Evolutionary conservation across 164 flowering plant genomes (phyloP).

Genomic region (Vitis amurensis): DNA sequence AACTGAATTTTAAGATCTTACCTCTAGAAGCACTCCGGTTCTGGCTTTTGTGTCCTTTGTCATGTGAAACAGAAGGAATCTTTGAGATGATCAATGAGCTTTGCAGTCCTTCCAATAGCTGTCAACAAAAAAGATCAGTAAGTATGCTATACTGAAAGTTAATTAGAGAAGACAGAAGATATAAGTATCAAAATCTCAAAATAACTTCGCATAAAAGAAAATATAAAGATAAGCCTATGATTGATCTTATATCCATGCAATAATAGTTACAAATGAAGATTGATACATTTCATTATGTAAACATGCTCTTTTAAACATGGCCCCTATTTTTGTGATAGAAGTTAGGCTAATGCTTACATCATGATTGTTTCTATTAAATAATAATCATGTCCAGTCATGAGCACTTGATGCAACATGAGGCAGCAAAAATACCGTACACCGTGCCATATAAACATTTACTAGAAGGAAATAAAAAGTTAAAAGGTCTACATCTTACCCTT

Average conservation of each 20-base stretch:
- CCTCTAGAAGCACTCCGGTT: constrained; percentile 36
- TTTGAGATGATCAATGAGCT: constrained; percentile 60
- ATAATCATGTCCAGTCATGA: neutral
- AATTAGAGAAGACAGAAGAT: neutral
- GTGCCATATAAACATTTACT: neutral
- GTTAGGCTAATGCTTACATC: no score
- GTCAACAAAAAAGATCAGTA: constrained; percentile 6
- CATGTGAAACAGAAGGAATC: constrained; percentile 53
- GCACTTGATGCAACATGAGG: neutral
- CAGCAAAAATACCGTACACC: neutral
- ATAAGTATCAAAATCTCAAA: neutral
- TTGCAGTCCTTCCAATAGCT: constrained; percentile 74
- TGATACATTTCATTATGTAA: no score
- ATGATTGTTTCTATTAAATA: no score
- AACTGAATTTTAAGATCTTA: constrained; percentile 4
- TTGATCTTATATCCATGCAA: no score
- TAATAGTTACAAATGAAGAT: no score
- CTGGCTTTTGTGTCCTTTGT: constrained; percentile 41
- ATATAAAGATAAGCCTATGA: no score
- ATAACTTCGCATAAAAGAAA: no score
- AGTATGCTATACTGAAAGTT: neutral
- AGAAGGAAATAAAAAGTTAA: neutral
- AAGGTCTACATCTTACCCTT: constrained; percentile 49
- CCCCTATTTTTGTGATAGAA: no score
- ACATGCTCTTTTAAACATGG: no score